Evolutionary conservation across 306 rosid species (phyloP).

Genomic region (Fragaria ananassa): DNA sequence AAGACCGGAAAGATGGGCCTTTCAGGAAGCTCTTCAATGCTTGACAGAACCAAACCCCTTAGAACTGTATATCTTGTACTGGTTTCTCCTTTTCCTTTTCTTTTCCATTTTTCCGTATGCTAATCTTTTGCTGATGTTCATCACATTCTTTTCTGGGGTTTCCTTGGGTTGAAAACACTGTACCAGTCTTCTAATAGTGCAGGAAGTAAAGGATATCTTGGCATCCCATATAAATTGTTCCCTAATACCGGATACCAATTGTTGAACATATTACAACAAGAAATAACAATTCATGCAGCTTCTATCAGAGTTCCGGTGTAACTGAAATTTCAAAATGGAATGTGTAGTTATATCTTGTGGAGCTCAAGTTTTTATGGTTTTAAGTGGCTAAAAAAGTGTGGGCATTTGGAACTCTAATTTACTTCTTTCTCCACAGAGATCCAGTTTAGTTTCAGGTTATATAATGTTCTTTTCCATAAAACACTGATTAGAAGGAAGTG

Average conservation of each 20-base stretch:
- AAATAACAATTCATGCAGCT: not conserved
- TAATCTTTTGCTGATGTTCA: not conserved
- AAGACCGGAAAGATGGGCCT: constrained; percentile 94
- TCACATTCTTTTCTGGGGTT: not conserved
- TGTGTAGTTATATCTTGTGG: not conserved
- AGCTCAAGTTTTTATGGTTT: not conserved
- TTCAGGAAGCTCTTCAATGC: constrained; percentile 90
- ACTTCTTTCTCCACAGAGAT: too few species aligned
- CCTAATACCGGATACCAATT: not conserved
- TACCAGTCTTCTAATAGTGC: not conserved
- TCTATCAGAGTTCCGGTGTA: not conserved
- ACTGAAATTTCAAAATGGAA: not conserved
- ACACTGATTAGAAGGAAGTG: too few species aligned
- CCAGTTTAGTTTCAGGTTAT: too few species aligned
- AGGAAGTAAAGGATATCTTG: not conserved
- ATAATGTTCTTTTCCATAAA: too few species aligned
- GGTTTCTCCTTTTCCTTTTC: not conserved
- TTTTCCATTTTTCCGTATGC: not conserved
- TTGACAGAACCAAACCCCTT: constrained; percentile 19
- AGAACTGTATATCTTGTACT: not conserved
- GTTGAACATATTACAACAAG: not conserved
- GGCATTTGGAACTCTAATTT: too few species aligned
- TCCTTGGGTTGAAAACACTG: not conserved
- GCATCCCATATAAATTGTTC: not conserved
- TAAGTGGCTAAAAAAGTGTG: too few species aligned